Evolutionary conservation across 2,329 filamentous ascomycete species (phyloP), one percentile per base, ranked within the genome.

Genomic region (Pseudogymnoascus sp.): DNA sequence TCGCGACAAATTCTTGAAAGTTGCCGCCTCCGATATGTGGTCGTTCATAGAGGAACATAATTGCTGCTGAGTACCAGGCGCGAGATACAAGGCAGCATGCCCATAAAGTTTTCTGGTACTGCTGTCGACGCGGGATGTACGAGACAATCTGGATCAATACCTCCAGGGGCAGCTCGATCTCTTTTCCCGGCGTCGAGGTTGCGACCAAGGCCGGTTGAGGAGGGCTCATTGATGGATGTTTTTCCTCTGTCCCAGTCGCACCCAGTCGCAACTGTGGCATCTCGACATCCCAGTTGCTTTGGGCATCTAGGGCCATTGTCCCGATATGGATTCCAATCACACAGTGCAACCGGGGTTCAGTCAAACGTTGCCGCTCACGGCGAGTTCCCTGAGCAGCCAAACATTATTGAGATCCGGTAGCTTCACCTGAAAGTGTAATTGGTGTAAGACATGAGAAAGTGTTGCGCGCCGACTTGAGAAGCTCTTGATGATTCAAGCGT

Each of bases 271-370:
- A 65, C 31, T 71, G 66, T 10, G 70, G 65, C 71, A 73, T 73
- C 62, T 72, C 70, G 6, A 72, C 65, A 21, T 72, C 66, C 70
- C 70, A 73, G 63, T 73, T 73, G 53, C 66, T 69, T 64, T 73
- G 70, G 3, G 69, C 66, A 53, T 73, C 70, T 21, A 73, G 68
- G 23, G 71, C 71, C 65, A 69, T 70, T 56, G 50, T 14, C 50
- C 5, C n/a, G 7, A 28, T 14, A 44, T 53, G 23, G 46, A n/a
- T 31, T 53, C 46, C 23, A 53, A 16, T 53, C 25, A 31, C 25
- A 16, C 7, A 36, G 16, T 56, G 18, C 50, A 56, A 18, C 28
- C 28, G 16, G n/a, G n/a, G 28, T 56, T 56, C 10, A 56, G 46
- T 18, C 16, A 56, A 28, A 53, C 14, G 46, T 31, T 28, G 50